These are phyloP conservation scores for Apiospora marii DNA, from an alignment of 2,329 filamentous ascomycete genomes.

Conservation along the genomic window DNA sequence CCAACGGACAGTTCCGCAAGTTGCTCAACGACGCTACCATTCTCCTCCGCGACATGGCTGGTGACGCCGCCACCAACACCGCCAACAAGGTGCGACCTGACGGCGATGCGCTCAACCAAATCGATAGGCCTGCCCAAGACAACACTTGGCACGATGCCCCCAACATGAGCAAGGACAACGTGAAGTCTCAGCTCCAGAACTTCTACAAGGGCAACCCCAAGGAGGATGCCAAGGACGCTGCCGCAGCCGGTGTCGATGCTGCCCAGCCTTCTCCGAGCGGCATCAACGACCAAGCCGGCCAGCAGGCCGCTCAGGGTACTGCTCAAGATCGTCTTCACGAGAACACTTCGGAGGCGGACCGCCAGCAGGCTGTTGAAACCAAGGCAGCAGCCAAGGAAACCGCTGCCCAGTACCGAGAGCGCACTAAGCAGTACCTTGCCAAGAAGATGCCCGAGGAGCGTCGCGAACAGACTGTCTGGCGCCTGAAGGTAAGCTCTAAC, in stretches of 20 bases:
- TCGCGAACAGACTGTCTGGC: conserved; percentile 89
- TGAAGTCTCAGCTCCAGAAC: conserved; percentile 74
- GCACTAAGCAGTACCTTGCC: conserved; percentile 75
- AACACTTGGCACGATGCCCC: conserved; percentile 94
- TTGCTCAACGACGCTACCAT: conserved; percentile 82
- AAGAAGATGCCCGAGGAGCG: conserved; percentile 92
- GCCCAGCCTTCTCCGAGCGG: conserved; percentile 40
- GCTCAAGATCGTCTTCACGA: conserved; percentile 65
- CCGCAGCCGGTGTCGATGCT: conserved; percentile 55
- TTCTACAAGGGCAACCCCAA: conserved; percentile 62
- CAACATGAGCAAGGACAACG: conserved; percentile 72
- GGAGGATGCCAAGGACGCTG: conserved; percentile 68
- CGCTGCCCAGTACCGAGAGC: conserved; percentile 47
- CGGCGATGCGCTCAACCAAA: conserved; percentile 76
- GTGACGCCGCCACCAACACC: conserved; percentile 84
- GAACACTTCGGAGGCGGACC: conserved; percentile 70
- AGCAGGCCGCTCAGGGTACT: conserved; percentile 37
- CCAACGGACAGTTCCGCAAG: conserved; percentile 96
- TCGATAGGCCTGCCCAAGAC: conserved; percentile 86
- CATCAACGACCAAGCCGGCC: conserved; percentile 36
- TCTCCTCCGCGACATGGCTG: conserved; percentile 87
- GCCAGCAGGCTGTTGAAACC: conserved; percentile 59
- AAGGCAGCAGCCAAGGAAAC: conserved; percentile 54
- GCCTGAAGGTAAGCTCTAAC: conserved; percentile 65
- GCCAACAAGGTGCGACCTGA: conserved; percentile 79